phyloP scores from a whole-genome alignment of 495 filamentous ascomycete genomes.

The Amphirosellinia nigrospora region DNA sequence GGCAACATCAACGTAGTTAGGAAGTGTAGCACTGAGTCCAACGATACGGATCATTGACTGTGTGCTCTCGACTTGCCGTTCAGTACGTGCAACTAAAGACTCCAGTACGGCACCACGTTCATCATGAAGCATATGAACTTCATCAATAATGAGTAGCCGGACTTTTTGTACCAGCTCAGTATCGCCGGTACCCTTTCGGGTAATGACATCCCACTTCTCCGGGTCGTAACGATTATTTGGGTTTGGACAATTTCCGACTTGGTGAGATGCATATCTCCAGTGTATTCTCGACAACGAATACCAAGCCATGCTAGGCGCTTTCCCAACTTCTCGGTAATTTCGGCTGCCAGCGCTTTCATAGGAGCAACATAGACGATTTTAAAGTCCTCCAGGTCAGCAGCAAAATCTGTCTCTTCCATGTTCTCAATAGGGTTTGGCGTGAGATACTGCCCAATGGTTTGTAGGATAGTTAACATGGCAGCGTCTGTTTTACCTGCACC shows the following conservation, averaged over 20 bases:
- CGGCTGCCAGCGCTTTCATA: constrained; percentile 96
- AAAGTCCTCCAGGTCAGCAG: constrained; percentile 82
- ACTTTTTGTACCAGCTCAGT: constrained; percentile 98
- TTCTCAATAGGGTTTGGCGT: constrained; percentile 77
- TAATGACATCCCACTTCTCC: constrained; percentile 99
- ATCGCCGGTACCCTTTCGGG: constrained; percentile 93
- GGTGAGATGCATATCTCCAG: constrained; percentile 97
- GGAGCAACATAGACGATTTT: constrained; percentile 98
- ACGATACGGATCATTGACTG: constrained; percentile 96
- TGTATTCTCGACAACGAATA: constrained; percentile 87
- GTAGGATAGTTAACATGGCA: constrained; percentile 94
- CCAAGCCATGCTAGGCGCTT: constrained; percentile 93
- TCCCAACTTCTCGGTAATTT: constrained; percentile 94
- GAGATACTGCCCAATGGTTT: constrained; percentile 84
- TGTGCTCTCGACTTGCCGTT: constrained; percentile 96
- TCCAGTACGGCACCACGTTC: constrained; percentile 96
- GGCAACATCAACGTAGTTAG: constrained; percentile 95
- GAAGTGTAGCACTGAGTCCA: constrained; percentile 91
- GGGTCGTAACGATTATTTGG: constrained; percentile 98
- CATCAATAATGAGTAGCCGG: constrained; percentile 93
- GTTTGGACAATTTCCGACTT: constrained; percentile 95
- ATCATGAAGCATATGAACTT: constrained; percentile 99
- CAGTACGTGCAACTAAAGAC: constrained; percentile 89
- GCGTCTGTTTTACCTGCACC: constrained; percentile 99
- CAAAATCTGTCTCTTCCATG: constrained; percentile 75